Base-by-base conservation (phyloP, 805 yeast genomes). In the Nakazawaea populi region DNA sequence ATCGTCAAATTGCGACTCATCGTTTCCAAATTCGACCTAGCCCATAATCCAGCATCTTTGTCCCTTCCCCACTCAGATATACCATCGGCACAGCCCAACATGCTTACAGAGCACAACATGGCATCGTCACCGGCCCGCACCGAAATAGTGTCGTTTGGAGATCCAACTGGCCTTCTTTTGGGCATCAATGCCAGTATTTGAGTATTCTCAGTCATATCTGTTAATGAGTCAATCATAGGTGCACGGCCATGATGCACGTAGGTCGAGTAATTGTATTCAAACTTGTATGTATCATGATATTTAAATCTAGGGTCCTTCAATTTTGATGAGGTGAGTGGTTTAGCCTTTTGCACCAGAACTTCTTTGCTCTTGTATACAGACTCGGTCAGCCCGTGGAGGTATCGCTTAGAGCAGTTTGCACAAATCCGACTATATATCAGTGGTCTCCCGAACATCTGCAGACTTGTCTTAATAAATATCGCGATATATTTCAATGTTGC, bases 71-170 rank as follows among this genome's bases (percentile, higher is more conserved):
- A 78, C 1, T 81, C 80, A 24, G 79, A 73, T 6, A 78, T 80
- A 1, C 83, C 83, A 58, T 78, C 83, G 3, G 83, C 82, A 4
- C 78, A 71, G 2, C 79, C 83, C 49, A 78, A 57, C 42, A 77
- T 70, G 4, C 77, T 70, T 0, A 82, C 80, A 4, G 79, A 73
- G 1, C 76, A 75, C 41, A 78, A 63, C 80, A 78, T 75, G 7
- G 83, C 81, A 57, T 78, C 83, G 54, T 78, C 83, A 1, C 83
- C 83, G 27, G 77, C 77, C 54, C 74, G 74, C 44, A 78, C 70
- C 6, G 79, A 73, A 4, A 77, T 60, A 0, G 83, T 78, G 55
- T 77, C 82, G 11, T 67, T 69, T 0, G 80, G 80, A 27, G 78
- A 74, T 4, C 82, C 81, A 42, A 72, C 74, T 0, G 80, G 75